A percentile compares a stretch with the other conserved stretches of the same genome.
phyloP scores from a whole-genome alignment of 805 yeast species.

The Lachancea waltii region DNA sequence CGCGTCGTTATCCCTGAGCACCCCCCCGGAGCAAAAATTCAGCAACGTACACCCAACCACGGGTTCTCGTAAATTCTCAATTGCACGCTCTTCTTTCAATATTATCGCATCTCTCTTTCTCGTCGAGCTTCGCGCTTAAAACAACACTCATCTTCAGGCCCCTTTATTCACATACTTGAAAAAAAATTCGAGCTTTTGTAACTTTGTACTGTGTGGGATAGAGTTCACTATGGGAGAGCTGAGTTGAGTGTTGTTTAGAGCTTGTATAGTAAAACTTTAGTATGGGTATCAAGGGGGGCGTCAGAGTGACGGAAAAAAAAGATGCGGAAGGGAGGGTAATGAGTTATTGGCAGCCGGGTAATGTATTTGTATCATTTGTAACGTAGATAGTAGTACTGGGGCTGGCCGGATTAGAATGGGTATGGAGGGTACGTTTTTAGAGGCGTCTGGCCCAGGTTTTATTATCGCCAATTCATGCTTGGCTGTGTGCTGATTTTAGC shows the following conservation, averaged over 20 bases:
- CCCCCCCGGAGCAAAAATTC: too few relatives aligned
- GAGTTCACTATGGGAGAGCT: constrained; percentile 5
- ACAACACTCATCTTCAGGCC: neutral
- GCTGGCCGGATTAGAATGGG: too few relatives aligned
- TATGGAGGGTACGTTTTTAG: too few relatives aligned
- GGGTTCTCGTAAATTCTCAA: too few relatives aligned
- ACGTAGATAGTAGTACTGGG: too few relatives aligned
- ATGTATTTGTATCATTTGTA: too few relatives aligned
- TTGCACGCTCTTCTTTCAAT: neutral
- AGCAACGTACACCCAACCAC: too few relatives aligned
- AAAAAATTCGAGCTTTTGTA: constrained; percentile 9
- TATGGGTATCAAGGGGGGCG: constrained; percentile 1
- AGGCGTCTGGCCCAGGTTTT: neutral
- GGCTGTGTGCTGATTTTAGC: too few relatives aligned
- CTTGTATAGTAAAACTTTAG: constrained; percentile 3
- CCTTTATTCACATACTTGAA: constrained; percentile 6
- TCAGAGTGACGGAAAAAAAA: constrained; percentile 1
- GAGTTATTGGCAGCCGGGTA: too few relatives aligned
- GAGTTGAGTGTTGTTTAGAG: constrained; percentile 2
- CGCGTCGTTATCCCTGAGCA: too few relatives aligned
- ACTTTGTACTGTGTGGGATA: constrained; percentile 12
- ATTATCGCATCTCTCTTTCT: neutral
- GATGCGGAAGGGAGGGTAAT: constrained; percentile 3
- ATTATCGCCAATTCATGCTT: neutral
- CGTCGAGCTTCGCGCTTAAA: neutral